A percentile compares a stretch with the other conserved stretches of the same genome.
Evolutionary conservation across 352 stramenopile genomes (phyloP).

Genomic region (Globisporangium carolinianum): DNA sequence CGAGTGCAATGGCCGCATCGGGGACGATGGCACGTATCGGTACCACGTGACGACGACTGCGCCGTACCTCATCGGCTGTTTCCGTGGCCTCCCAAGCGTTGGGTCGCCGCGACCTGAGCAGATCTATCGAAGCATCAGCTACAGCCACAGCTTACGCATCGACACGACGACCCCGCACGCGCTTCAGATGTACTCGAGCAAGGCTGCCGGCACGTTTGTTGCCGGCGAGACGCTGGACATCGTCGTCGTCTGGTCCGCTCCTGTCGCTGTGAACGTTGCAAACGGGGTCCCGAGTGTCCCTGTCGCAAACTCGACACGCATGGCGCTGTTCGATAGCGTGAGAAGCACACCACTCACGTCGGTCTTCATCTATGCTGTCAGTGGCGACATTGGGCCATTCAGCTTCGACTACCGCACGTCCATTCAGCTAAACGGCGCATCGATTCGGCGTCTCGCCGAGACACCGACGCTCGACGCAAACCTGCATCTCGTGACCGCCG

Average conservation of each 20-base stretch:
- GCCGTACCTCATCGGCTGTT: conserved; percentile 68
- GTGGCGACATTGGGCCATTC: conserved; percentile 22
- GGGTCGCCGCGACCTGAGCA: conserved; percentile 2
- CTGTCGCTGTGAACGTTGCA: conserved; percentile 28
- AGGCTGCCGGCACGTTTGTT: conserved; percentile 42
- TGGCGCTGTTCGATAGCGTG: conserved; percentile 30
- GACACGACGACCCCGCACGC: conserved; percentile 40
- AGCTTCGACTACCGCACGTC: conserved; percentile 31
- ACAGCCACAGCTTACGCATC: conserved; percentile 35
- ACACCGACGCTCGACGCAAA: conserved; percentile 31
- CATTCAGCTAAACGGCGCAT: conserved; percentile 44
- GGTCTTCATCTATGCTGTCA: conserved; percentile 49
- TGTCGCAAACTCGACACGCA: conserved; percentile 26
- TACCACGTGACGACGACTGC: conserved; percentile 49
- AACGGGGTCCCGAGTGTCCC: conserved; percentile 27
- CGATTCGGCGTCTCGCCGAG: conserved; percentile 32
- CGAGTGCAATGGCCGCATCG: conserved; percentile 55
- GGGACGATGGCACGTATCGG: conserved; percentile 56
- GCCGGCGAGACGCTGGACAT: conserved; percentile 58
- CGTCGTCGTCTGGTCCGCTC: conserved; percentile 47
- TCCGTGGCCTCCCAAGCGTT: conserved; percentile 22
- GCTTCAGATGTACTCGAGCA: conserved; percentile 53
- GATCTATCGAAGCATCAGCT: conserved; percentile 53
- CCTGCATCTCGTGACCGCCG: conserved; percentile 25
- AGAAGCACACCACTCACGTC: conserved; percentile 31